Evolutionary conservation across 2,329 filamentous ascomycete genomes (phyloP), one percentile per base, ranked within the genome.

Genomic region (Calonectria pteridis): DNA sequence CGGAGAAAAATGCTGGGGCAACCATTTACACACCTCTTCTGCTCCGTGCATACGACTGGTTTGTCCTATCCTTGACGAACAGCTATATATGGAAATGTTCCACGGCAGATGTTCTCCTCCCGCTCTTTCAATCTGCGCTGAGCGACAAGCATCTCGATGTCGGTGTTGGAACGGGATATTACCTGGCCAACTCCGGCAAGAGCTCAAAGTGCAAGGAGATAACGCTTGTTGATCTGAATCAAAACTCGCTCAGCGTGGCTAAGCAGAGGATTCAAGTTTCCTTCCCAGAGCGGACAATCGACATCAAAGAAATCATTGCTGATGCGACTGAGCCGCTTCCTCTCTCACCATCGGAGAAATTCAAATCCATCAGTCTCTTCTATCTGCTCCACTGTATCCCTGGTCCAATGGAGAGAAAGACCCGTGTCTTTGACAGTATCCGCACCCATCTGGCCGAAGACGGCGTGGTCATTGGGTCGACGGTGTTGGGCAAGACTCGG

Each of bases 141-240:
- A 81, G 83, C 7, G 62, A 75, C n/a, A 77, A 78, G 31, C 85
- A 86, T 69, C 82, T 86, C 26, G 85, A 86, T 75, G 78, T 84
- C 29, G 85, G 85, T 63, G 84, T 86, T n/a, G 85, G 82, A 1
- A 84, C 83, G 3, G 85, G 84, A 14, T 86, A 82, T 74, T 85
- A 84, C 63, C 84, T 83, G 1, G 78, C 82, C 31, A 73, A 71
- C 14, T 79, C 81, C 6, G 76, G 84, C 29, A 58, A 71, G 18
- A 35, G 26, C 4, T 51, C 50, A 6, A n/a, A 40, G 3, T 73
- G 69, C 59, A 80, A 82, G 49, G 74, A 80, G 6, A 74, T 87
- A 4, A 82, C 83, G 1, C 80, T 87, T 14, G 76, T 84, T 51
- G 86, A 87, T 76, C 73, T 85, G 26, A 86, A 83, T 62, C 72